These are phyloP conservation scores for Rhododendron williamsianum DNA, from an alignment of 148 eudicot species.

Conservation along the genomic window DNA sequence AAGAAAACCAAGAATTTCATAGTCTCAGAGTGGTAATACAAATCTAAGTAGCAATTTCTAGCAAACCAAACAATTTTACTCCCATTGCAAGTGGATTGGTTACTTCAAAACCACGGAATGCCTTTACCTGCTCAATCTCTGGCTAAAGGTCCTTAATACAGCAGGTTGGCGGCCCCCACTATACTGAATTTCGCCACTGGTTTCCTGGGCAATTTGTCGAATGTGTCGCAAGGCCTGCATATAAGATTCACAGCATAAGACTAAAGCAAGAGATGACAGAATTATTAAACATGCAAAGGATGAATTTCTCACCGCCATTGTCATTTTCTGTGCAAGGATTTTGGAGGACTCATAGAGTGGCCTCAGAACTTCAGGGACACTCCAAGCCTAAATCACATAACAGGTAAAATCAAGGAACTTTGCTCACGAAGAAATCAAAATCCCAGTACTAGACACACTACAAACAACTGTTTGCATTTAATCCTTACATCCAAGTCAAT, in stretches of 20 bases:
- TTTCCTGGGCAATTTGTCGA: conserved; percentile 58
- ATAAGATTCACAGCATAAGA: background rate
- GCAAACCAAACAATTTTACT: background rate
- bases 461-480: background rate
- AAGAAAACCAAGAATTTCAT: background rate
- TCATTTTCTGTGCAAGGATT: conserved; percentile 58
- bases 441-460: background rate
- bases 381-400: conserved; percentile 30
- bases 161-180: conserved; percentile 55
- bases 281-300: background rate
- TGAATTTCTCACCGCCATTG: conserved; percentile 42
- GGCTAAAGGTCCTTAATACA: conserved; percentile 55
- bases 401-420: background rate
- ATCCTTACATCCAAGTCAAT: conserved; percentile 44
- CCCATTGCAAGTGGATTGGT: background rate
- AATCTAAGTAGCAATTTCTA: background rate
- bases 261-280: background rate
- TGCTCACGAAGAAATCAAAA: background rate
- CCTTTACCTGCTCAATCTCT: conserved; percentile 47
- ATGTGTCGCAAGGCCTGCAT: conserved; percentile 52
- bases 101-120: background rate
- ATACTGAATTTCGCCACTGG: conserved; percentile 48
- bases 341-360: conserved; percentile 66
- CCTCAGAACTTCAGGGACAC: conserved; percentile 59
- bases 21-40: background rate